phyloP scores from a whole-genome alignment of 1,284 basidiomycete species.

The Gymnopus androsaceus region DNA sequence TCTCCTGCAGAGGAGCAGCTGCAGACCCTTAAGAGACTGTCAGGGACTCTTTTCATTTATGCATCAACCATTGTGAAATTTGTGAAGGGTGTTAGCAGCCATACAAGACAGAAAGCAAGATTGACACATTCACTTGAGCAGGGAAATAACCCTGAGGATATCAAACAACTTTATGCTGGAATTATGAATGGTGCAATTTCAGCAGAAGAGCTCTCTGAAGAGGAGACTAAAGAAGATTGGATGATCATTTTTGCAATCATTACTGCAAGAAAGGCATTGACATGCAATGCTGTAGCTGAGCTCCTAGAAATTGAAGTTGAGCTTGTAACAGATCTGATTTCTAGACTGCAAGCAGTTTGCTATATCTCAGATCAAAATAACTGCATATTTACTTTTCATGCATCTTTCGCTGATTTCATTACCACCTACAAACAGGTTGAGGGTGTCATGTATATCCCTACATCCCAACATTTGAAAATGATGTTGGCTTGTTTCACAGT shows the following conservation, averaged over 20 bases:
- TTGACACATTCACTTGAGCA: neutral
- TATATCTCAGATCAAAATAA: neutral
- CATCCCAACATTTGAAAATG: neutral
- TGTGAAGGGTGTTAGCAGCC: neutral
- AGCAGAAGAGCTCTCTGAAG: neutral
- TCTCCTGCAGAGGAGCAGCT: neutral
- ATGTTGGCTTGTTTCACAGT: neutral
- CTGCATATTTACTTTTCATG: constrained; percentile 4
- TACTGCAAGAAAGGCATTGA: neutral
- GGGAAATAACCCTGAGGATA: neutral
- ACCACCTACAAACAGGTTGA: neutral
- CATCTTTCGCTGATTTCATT: constrained; percentile 11
- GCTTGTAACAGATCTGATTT: neutral
- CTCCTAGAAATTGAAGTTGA: neutral
- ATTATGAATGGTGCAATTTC: neutral
- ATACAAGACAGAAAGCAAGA: neutral
- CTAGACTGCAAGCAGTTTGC: constrained; percentile 2
- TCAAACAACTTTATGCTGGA: neutral
- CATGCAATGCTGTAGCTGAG: constrained; percentile 1
- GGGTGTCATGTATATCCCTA: neutral
- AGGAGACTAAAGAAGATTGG: neutral
- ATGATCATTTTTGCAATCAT: constrained; percentile 4
- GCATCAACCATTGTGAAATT: neutral
- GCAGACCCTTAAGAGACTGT: neutral
- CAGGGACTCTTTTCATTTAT: constrained; percentile 9